Percentiles rank a stretch among this genome's conserved stretches.
These are phyloP conservation scores for Ganoderma lucidum DNA, from an alignment of 1,284 basidiomycete species.

Conservation along the genomic window DNA sequence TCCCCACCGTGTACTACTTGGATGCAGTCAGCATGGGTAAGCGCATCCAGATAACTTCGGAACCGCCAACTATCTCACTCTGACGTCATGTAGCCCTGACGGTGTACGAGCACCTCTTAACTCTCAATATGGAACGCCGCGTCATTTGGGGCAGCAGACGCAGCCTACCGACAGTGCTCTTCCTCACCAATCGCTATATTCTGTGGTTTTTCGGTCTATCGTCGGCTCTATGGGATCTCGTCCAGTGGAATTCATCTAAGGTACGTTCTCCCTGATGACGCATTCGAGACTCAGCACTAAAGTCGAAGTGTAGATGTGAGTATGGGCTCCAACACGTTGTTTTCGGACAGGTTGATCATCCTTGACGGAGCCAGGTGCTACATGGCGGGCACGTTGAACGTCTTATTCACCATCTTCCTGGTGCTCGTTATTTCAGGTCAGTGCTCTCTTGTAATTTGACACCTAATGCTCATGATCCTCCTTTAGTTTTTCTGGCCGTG, in stretches of 20 bases:
- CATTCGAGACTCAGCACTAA: background rate
- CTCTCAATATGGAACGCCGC: too few relatives aligned
- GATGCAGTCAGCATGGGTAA: too few relatives aligned
- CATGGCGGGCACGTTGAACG: background rate
- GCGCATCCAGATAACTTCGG: too few relatives aligned
- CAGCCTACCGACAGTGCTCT: slow-evolving; percentile 1
- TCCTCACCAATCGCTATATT: slow-evolving; percentile 20
- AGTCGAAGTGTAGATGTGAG: background rate
- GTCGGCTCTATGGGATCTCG: background rate
- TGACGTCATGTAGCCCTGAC: too few relatives aligned
- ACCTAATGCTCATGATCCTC: background rate
- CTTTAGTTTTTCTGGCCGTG: slow-evolving; percentile 17
- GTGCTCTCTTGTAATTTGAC: background rate
- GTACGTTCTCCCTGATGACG: slow-evolving; percentile 7
- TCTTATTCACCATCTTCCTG: background rate
- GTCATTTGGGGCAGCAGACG: too few relatives aligned
- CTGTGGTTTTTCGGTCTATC: background rate
- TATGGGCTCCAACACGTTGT: too few relatives aligned
- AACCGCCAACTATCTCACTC: too few relatives aligned
- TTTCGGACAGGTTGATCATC: background rate
- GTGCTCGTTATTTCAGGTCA: background rate
- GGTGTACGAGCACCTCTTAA: too few relatives aligned
- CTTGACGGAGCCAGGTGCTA: background rate
- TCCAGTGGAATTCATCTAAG: slow-evolving; percentile 1
- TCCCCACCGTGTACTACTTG: too few relatives aligned